Evolutionary conservation across 257 asterid genomes (phyloP), one percentile per base, ranked within the genome.

Genomic region (Ligustrum vulgare): DNA sequence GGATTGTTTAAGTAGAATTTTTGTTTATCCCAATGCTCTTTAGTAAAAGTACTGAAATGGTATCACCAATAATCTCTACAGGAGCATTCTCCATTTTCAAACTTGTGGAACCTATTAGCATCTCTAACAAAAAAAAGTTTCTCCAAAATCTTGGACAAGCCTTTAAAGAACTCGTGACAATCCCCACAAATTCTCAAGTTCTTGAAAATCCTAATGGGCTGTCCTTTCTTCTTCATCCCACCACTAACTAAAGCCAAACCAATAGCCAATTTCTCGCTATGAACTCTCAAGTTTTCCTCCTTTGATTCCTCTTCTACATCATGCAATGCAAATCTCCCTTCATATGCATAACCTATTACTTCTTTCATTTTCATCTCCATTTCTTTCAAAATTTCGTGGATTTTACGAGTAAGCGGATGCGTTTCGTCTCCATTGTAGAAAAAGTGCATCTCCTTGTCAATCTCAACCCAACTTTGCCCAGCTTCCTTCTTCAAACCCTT

Each of bases 401-500:
- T 81, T 41, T 79, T 72, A 60, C 60, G 76, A 58, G 72, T 81
- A 11, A 68, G 75, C 6, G 88, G 90, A 66, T 86, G 87, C 23
- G 77, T 39, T 28, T 86, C 83, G 33, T 86, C 88, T 56, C 84
- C 74, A 31, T 83, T 86, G 82, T 83, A 83, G 83, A 86, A 86
- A 77, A 81, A 83, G 79, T 86, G 84, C 72, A 83, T 78, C 81
- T 81, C 72, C 67, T 83, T 86, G 67, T 83, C 81, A 63, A 83
- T 69, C 82, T 86, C 88, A 16, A 86, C 88, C 91, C 96, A 86
- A 77, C 90, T 87, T 33, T 81, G 80, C 25, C 90, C 90, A 0
- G 90, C 91, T 73, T 80, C 88, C 77, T 86, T 88, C 80, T 84
- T 86, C 56, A 88, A 81, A 8, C 91, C 89, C 75, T 82, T 90